phyloP scores from a whole-genome alignment of 106 monocot genomes.

The Acorus gramineus region DNA sequence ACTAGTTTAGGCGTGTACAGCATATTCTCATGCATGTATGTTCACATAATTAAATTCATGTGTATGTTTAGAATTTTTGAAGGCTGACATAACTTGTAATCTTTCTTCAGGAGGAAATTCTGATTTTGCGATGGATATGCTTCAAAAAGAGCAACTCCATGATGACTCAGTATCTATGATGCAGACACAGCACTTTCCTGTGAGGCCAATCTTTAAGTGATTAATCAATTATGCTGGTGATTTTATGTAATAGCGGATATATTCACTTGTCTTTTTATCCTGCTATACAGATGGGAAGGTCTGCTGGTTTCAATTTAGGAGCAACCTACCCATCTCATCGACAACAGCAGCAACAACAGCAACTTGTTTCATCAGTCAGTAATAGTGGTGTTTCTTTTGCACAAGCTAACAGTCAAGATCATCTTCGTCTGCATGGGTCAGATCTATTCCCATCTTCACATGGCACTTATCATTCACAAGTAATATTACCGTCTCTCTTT shows the following conservation, averaged over 20 bases:
- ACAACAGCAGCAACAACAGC: slow-evolving; percentile 54
- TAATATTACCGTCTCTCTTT: slow-evolving; percentile 1
- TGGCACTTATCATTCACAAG: slow-evolving; percentile 54
- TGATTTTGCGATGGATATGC: slow-evolving; percentile 76
- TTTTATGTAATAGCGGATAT: too few species aligned
- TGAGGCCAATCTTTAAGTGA: slow-evolving; percentile 25
- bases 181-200: slow-evolving; percentile 74
- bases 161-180: slow-evolving; percentile 69
- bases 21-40: too few species aligned
- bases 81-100: not conserved
- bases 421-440: slow-evolving; percentile 44
- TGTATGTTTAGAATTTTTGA: too few species aligned
- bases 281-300: slow-evolving; percentile 50
- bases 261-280: not conserved
- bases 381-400: slow-evolving; percentile 22
- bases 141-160: slow-evolving; percentile 85
- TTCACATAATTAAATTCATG: too few species aligned
- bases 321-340: slow-evolving; percentile 53
- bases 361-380: slow-evolving; percentile 31
- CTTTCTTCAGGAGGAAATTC: slow-evolving; percentile 38
- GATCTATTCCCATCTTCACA: slow-evolving; percentile 58
- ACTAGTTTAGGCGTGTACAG: too few species aligned
- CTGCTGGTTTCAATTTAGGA: slow-evolving; percentile 57
- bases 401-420: slow-evolving; percentile 43
- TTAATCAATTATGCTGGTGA: not conserved